Base-by-base conservation (phyloP, 352 stramenopile genomes). In the Peronosclerospora sorghi region DNA sequence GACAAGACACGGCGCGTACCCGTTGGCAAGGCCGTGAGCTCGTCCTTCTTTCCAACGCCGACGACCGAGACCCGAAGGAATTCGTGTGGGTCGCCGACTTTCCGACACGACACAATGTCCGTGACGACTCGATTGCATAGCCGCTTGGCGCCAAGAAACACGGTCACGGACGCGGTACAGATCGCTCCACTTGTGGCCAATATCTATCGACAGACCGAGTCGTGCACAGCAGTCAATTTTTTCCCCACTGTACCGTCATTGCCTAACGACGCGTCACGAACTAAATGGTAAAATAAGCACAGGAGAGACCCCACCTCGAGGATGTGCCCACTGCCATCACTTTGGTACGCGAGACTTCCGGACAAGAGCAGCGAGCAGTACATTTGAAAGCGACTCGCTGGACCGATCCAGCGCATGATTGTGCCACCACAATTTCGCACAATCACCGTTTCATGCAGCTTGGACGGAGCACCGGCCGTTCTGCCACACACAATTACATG, bases 101-200 rank as follows among this genome's bases (percentile, higher is more conserved):
- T 65, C 37, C 75, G 66, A 40, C 60, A 82, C n/a, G 75, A 76
- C 15, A 64, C 55, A 24, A 87, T 62, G 54, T 87, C 75, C 34
- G 73, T 85, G 21, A 87, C 73, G 27, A 87, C 65, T 39, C 58
- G 72, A 48, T 83, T 66, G 43, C 75, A 87, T 18, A 81, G 21
- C 28, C 80, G 34, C 49, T 87, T 87, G 7, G 72, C 75, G 2
- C 72, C 75, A 17, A 85, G 83, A 47, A 81, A 87, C 26, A 80
- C 68, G 18, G 62, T 73, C 15, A 56, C 59, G 1, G 74, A 87
- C 21, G 74, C 72, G 30, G 69, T 87, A 43, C 60, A 75, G 28
- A 87, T 82, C 23, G 72, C 63, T 19, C 67, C 69, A 43, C 65
- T 73, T 0, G 54, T 67, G 6, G 69, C 63, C 30, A 63, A 32